phyloP scores from a whole-genome alignment of 108 stramenopile species.

The Skeletonema tropicum region DNA sequence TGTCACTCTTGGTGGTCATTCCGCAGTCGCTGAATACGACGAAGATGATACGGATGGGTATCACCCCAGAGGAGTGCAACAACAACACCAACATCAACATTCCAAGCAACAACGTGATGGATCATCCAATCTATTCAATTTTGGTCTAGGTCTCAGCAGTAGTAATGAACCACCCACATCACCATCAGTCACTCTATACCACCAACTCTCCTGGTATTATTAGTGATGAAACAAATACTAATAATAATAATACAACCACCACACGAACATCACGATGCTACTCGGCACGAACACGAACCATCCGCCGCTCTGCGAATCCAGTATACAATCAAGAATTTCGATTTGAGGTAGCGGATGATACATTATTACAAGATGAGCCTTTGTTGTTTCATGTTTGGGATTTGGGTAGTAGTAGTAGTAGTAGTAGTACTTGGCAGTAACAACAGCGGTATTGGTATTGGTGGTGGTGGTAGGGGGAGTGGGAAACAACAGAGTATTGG shows the following conservation, averaged over 20 bases:
- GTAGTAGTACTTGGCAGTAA: no score
- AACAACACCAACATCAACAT: neutral
- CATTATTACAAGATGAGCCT: constrained; percentile 95
- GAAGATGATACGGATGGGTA: constrained; percentile 51
- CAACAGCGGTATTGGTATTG: constrained; percentile 49
- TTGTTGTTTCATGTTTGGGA: constrained; percentile 94
- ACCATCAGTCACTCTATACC: neutral
- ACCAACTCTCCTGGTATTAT: neutral
- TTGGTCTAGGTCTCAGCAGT: neutral
- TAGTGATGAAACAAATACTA: no score
- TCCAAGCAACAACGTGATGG: neutral
- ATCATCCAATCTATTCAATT: constrained; percentile 1
- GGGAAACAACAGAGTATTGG: constrained; percentile 71
- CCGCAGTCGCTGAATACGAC: constrained; percentile 59
- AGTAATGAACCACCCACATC: neutral
- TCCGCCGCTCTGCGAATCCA: constrained; percentile 78
- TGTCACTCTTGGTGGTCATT: constrained; percentile 75
- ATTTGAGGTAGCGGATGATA: constrained; percentile 96
- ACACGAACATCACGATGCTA: constrained; percentile 75
- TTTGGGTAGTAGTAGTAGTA: constrained; percentile 46
- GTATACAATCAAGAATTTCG: constrained; percentile 94
- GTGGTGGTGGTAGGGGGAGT: constrained; percentile 46
- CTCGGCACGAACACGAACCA: constrained; percentile 81
- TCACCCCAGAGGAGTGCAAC: neutral
- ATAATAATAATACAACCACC: constrained; percentile 4